Conservation (phyloP, 805 yeast species). For the Candida succiphila region DNA sequence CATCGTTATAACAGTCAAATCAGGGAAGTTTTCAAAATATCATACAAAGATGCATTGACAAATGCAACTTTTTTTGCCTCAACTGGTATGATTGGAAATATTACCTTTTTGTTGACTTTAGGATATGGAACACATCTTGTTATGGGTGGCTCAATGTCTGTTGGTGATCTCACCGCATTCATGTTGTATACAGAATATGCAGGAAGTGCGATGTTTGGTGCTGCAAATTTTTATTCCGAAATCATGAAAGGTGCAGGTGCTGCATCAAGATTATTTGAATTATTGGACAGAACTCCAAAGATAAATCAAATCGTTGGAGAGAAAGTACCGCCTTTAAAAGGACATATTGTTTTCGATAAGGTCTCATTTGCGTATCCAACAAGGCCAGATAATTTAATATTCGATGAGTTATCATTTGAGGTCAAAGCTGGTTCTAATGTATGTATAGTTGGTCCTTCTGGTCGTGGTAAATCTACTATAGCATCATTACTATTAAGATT, state of each 20-base stretch:
- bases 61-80: slow-evolving; percentile 73
- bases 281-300: slow-evolving; percentile 69
- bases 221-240: slow-evolving; percentile 87
- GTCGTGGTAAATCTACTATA: slow-evolving; percentile 90
- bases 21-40: slow-evolving; percentile 54
- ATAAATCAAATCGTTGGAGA: slow-evolving; percentile 61
- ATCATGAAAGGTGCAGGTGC: slow-evolving; percentile 97
- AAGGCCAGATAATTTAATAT: slow-evolving; percentile 61
- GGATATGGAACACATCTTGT: slow-evolving; percentile 79
- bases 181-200: slow-evolving; percentile 95
- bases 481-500: slow-evolving; percentile 72
- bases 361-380: slow-evolving; percentile 80
- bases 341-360: slow-evolving; percentile 55
- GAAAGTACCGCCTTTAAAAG: slow-evolving; percentile 29
- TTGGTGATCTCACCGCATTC: slow-evolving; percentile 87
- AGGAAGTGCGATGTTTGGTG: slow-evolving; percentile 83
- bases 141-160: slow-evolving; percentile 57
- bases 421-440: slow-evolving; percentile 79
- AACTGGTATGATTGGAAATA: slow-evolving; percentile 78
- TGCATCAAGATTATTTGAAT: slow-evolving; percentile 82
- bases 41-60: slow-evolving; percentile 72
- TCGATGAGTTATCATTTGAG: slow-evolving; percentile 49
- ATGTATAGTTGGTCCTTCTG: slow-evolving; percentile 93
- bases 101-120: slow-evolving; percentile 64
- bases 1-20: slow-evolving; percentile 67